A percentile compares a stretch with the other conserved stretches of the same genome.
These are phyloP conservation scores for Yarrowia deformans DNA, from an alignment of 805 yeast species.

Conservation along the genomic window DNA sequence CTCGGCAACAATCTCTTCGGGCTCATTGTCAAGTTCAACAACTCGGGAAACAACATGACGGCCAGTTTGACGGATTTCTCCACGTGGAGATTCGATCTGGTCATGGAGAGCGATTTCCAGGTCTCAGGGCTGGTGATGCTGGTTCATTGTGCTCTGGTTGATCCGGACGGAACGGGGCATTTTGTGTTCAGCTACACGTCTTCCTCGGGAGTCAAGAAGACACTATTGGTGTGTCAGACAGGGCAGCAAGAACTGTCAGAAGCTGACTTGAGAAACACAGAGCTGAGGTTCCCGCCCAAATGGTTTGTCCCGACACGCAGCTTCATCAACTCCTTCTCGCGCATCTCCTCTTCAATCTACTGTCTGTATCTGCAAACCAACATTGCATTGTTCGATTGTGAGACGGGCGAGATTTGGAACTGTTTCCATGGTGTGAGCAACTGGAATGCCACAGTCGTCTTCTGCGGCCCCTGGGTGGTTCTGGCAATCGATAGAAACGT, in stretches of 20 bases:
- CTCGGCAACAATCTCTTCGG: slow-evolving; percentile 10
- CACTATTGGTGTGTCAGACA: slow-evolving; percentile 8
- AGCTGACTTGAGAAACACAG: slow-evolving; percentile 2
- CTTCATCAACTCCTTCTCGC: slow-evolving; percentile 34
- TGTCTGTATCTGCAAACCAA: slow-evolving; percentile 34
- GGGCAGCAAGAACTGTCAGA: slow-evolving; percentile 9
- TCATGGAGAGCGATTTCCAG: slow-evolving; percentile 15
- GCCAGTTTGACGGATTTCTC: slow-evolving; percentile 26
- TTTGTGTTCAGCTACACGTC: slow-evolving; percentile 22
- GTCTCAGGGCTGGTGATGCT: slow-evolving; percentile 22
- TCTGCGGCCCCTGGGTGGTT: slow-evolving; percentile 37
- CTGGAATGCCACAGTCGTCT: slow-evolving; percentile 30
- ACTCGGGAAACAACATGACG: slow-evolving; percentile 30
- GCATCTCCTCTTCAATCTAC: neutral
- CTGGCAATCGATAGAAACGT: slow-evolving; percentile 27
- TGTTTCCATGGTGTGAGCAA: slow-evolving; percentile 34
- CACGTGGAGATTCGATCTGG: slow-evolving; percentile 24
- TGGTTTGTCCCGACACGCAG: slow-evolving; percentile 26
- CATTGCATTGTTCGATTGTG: slow-evolving; percentile 28
- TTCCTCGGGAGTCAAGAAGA: slow-evolving; percentile 7
- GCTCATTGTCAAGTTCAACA: slow-evolving; percentile 33
- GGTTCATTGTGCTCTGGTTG: slow-evolving; percentile 33
- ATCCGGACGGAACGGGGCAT: slow-evolving; percentile 25
- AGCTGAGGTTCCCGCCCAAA: slow-evolving; percentile 12
- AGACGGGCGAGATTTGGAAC: slow-evolving; percentile 38